These are phyloP conservation scores for Penicillium ochrochloron DNA, from an alignment of 495 filamentous ascomycete genomes.

Conservation along the genomic window DNA sequence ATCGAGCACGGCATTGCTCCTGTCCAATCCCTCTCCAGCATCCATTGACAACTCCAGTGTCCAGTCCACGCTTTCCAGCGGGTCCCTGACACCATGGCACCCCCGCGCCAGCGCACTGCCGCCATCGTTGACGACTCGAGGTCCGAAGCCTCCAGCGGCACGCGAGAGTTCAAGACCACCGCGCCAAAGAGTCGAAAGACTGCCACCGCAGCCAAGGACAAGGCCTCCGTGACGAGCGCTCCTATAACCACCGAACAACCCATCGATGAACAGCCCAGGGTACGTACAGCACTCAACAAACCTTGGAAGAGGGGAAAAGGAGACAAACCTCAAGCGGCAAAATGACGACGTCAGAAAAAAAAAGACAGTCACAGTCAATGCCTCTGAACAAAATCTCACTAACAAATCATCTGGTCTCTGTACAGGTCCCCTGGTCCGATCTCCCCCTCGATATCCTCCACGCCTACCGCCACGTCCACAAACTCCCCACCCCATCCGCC, in stretches of 20 bases:
- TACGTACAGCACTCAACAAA: constrained; percentile 27
- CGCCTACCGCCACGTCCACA: constrained; percentile 78
- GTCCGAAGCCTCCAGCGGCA: constrained; percentile 58
- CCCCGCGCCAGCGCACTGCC: constrained; percentile 51
- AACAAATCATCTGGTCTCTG: background rate
- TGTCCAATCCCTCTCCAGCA: background rate
- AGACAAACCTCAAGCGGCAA: background rate
- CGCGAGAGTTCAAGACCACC: constrained; percentile 48
- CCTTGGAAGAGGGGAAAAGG: constrained; percentile 7
- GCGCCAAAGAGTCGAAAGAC: constrained; percentile 42
- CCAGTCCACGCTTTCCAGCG: constrained; percentile 10
- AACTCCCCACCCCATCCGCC: constrained; percentile 68
- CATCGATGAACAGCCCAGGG: constrained; percentile 39
- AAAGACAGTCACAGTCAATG: background rate
- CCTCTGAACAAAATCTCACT: constrained; percentile 3
- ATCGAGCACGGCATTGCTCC: constrained; percentile 13
- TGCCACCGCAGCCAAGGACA: constrained; percentile 34
- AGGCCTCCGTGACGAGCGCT: constrained; percentile 43
- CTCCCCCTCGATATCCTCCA: constrained; percentile 75
- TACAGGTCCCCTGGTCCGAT: constrained; percentile 75
- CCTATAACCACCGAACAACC: constrained; percentile 34
- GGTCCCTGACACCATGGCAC: constrained; percentile 42
- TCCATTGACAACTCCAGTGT: constrained; percentile 19
- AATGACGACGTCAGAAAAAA: constrained; percentile 13
- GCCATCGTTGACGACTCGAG: constrained; percentile 55